Conservation (phyloP, 73 alveolate genomes). For the Paraurostyla sp. region DNA sequence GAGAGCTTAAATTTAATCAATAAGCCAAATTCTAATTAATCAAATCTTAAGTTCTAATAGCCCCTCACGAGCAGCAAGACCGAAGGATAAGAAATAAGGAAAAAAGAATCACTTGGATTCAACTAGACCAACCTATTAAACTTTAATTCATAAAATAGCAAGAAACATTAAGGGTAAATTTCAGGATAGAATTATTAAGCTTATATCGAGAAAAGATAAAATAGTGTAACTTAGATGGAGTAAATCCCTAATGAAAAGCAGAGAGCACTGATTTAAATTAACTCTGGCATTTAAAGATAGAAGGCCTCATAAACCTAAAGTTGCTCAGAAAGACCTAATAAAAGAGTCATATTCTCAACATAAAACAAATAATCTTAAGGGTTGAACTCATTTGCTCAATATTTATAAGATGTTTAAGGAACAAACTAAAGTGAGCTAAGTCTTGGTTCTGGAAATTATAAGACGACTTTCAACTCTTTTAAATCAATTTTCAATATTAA, state of each 20-base stretch:
- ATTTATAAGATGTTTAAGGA: slow-evolving; percentile 25
- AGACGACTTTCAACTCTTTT: not conserved
- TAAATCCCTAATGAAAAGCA: not conserved
- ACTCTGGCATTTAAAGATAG: slow-evolving; percentile 16
- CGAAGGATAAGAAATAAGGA: too few relatives aligned
- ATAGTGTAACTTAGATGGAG: not conserved
- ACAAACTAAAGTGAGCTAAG: not conserved
- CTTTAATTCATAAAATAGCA: too few relatives aligned
- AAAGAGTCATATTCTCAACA: not conserved
- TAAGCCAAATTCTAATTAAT: too few relatives aligned
- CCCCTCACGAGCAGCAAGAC: too few relatives aligned
- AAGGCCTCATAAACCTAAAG: not conserved
- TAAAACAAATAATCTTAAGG: slow-evolving; percentile 6
- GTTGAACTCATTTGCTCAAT: slow-evolving; percentile 1
- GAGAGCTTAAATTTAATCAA: too few relatives aligned
- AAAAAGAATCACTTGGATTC: too few relatives aligned
- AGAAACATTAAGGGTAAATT: too few relatives aligned
- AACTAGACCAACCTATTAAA: too few relatives aligned
- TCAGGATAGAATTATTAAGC: not conserved
- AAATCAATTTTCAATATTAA: slow-evolving; percentile 9
- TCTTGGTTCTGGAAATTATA: not conserved
- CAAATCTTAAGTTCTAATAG: too few relatives aligned
- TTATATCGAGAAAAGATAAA: not conserved
- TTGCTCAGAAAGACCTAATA: not conserved
- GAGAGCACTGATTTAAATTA: not conserved